Conservation (phyloP, 2,329 filamentous ascomycete genomes). For the Plectosphaerella sp. region DNA sequence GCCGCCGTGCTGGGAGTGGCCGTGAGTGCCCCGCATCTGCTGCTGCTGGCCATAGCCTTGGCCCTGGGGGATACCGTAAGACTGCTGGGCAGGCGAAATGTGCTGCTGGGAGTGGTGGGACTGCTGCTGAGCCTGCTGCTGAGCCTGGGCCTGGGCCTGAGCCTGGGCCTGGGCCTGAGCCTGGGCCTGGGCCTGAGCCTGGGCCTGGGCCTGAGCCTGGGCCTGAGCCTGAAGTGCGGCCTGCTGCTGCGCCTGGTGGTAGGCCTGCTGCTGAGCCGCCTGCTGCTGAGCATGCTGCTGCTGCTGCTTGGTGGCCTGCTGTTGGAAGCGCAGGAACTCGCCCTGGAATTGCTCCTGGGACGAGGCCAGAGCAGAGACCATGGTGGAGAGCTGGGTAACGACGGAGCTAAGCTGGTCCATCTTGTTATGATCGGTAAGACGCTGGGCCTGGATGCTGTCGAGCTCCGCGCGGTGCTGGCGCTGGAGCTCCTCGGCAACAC, state of each 20-base stretch:
- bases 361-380: slow-evolving; percentile 64
- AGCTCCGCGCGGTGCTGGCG: slow-evolving; percentile 50
- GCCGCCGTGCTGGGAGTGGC: slow-evolving; percentile 15
- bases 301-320: slow-evolving; percentile 40
- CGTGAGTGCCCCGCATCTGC: slow-evolving; percentile 13
- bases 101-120: slow-evolving; percentile 14
- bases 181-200: background rate
- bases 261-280: slow-evolving; percentile 10
- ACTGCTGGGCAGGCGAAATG: slow-evolving; percentile 5
- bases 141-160: background rate
- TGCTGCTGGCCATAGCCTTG: slow-evolving; percentile 12
- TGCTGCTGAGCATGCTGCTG: slow-evolving; percentile 18
- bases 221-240: background rate
- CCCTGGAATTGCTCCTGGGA: slow-evolving; percentile 66
- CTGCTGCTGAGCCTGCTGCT: slow-evolving; percentile 11
- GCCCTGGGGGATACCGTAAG: slow-evolving; percentile 6
- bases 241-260: slow-evolving; percentile 6
- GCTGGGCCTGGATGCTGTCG: slow-evolving; percentile 45
- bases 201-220: background rate
- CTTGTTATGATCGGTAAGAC: slow-evolving; percentile 52
- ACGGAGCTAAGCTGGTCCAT: slow-evolving; percentile 68
- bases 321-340: slow-evolving; percentile 54
- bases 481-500: slow-evolving; percentile 65
- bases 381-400: slow-evolving; percentile 62
- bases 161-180: background rate